These are phyloP conservation scores for Amanita polypyramis DNA, from an alignment of 768 basidiomycete species.

Conservation along the genomic window DNA sequence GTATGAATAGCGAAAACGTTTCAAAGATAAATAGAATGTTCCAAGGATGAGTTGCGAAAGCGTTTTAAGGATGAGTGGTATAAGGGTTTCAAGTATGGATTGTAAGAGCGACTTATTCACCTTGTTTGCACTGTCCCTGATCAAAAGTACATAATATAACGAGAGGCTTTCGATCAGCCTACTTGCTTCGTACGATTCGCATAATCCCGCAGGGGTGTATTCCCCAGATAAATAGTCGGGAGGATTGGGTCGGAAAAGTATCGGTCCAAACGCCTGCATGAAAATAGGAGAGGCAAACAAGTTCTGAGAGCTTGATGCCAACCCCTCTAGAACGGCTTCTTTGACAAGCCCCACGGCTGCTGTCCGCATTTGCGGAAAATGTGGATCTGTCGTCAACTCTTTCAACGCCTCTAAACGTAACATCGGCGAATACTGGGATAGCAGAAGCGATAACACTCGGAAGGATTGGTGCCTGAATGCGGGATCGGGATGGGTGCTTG, in stretches of 20 bases:
- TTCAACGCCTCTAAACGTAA: conserved; percentile 44
- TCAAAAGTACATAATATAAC: conserved; percentile 56
- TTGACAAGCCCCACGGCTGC: conserved; percentile 62
- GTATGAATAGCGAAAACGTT: background rate
- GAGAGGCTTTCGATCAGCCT: conserved; percentile 57
- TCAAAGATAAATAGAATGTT: background rate
- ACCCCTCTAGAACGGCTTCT: conserved; percentile 49
- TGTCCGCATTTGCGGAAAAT: conserved; percentile 57
- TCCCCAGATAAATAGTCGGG: conserved; percentile 33
- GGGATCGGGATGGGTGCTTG: conserved; percentile 53
- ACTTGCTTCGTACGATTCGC: conserved; percentile 45
- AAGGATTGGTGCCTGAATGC: conserved; percentile 48
- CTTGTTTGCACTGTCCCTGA: conserved; percentile 45
- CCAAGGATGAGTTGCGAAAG: background rate
- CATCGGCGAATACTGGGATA: conserved; percentile 35
- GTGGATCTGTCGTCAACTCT: conserved; percentile 37
- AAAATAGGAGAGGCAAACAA: conserved; percentile 47
- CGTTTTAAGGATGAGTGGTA: background rate
- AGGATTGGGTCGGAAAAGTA: conserved; percentile 48
- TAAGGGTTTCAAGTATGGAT: background rate
- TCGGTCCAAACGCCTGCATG: conserved; percentile 45
- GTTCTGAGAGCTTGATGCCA: conserved; percentile 21
- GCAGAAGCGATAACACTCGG: conserved; percentile 44
- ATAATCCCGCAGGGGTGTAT: conserved; percentile 33
- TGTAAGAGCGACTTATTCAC: conserved; percentile 20